Evolutionary conservation across 257 asterid genomes (phyloP), one percentile per base, ranked within the genome.

Genomic region (Primulina eburnea): DNA sequence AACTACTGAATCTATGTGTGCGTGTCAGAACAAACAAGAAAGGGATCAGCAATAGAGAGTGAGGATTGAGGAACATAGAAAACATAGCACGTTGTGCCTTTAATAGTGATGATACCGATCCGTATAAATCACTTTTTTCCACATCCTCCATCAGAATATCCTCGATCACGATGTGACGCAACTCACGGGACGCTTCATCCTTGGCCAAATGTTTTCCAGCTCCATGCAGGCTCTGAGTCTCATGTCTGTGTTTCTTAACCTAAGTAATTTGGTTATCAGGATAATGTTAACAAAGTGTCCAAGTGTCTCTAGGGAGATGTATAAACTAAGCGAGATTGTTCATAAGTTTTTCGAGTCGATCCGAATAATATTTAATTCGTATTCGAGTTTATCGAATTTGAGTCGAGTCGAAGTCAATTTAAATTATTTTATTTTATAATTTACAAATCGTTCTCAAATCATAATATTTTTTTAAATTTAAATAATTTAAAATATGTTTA

Each of bases 241-340:
- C 96, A 61, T 94, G 97, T 75, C 89, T 70, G 60, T 93, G 95
- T 85, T 91, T 94, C 90, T 89, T 94, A 74, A 91, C 99, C 99
- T 94, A 74, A 18, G 69, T n/a, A n/a, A n/a, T 26, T 81, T 66
- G 75, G 63, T 60, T 56, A 61, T 74, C 76, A 73, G 34, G 71
- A 67, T 34, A 63, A 60, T 35, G 43, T 69, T 62, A 82, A 65
- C 77, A 73, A 61, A 75, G 65, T 62, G n/a, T 21, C 24, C 24
- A 21, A 21, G 24, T 21, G 24, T 0, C 24, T 21, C 24, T 21
- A 21, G 24, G 24, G 24, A 21, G 24, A 21, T 21, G 24, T 21
- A 21, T 21, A 21, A 21, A 21, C 24, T 0, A 21, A 21, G 24
- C 24, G 24, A 21, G 24, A 0, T 0, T 0, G 24, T 21, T 21